A percentile compares a stretch with the other conserved stretches of the same genome.
Conservation (phyloP, 345 rosid species). For the Syzygium jambos region DNA sequence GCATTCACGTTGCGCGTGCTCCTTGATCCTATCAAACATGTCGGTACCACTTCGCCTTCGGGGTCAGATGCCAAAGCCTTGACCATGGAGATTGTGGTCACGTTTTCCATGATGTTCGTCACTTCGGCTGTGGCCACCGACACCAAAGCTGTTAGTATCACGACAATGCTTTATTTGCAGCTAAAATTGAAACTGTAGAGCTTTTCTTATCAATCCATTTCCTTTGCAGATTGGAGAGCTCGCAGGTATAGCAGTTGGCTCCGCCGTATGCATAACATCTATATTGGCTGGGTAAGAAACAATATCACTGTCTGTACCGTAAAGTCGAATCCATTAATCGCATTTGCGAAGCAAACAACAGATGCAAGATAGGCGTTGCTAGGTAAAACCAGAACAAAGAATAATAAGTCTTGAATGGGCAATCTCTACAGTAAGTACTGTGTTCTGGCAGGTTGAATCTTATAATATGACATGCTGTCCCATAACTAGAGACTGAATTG, state of each 20-base stretch:
- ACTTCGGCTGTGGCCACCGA: conserved; percentile 11
- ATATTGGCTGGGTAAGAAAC: conserved; percentile 5
- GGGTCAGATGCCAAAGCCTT: not conserved
- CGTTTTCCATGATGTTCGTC: conserved; percentile 7
- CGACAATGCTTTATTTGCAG: not conserved
- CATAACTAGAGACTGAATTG: not conserved
- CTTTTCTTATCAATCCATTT: not conserved
- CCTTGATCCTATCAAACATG: not conserved
- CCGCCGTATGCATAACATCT: conserved; percentile 6
- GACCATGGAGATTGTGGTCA: conserved; percentile 7
- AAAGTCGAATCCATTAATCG: not conserved
- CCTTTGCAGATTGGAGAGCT: conserved; percentile 8
- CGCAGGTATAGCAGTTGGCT: conserved; percentile 12
- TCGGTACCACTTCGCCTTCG: conserved; percentile 1
- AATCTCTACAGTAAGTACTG: not conserved
- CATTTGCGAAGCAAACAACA: not conserved
- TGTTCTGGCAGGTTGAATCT: too few relatives aligned
- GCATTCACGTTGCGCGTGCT: conserved; percentile 2
- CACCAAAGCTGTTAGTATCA: conserved; percentile 7
- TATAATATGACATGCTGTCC: not conserved
- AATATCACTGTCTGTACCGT: not conserved
- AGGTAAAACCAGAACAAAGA: not conserved
- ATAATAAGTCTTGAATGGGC: not conserved
- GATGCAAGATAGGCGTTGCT: not conserved
- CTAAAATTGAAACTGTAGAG: not conserved